Conservation (phyloP, 1,284 basidiomycete genomes). For the Puccinia hordei region DNA sequence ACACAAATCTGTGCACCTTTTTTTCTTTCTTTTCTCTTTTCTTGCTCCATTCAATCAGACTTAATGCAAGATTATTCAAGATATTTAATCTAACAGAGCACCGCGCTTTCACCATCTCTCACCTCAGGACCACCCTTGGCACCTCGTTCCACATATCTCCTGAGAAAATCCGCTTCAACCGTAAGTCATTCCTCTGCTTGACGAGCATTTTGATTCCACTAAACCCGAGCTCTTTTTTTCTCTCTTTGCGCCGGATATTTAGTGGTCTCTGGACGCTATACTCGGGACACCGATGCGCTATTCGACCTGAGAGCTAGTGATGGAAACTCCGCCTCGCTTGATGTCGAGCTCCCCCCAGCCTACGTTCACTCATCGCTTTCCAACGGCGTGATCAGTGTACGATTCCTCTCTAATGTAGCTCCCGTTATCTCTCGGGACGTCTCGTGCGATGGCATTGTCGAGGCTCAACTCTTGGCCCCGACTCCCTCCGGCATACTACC, state of each 20-base stretch:
- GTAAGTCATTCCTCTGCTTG: neutral
- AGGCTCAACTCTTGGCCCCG: neutral
- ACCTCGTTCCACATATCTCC: constrained; percentile 18
- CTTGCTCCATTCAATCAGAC: neutral
- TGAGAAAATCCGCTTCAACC: constrained; percentile 24
- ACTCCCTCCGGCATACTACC: neutral
- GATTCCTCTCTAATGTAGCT: constrained; percentile 16
- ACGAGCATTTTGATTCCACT: neutral
- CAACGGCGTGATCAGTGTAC: constrained; percentile 32
- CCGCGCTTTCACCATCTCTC: constrained; percentile 40
- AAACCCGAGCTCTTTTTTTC: too few relatives aligned
- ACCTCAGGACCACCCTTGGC: constrained; percentile 20
- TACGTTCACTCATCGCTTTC: constrained; percentile 3
- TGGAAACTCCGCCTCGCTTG: constrained; percentile 42
- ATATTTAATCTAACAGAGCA: constrained; percentile 24
- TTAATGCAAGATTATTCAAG: constrained; percentile 22
- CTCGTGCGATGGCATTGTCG: constrained; percentile 4
- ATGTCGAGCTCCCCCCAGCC: constrained; percentile 7
- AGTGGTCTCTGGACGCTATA: constrained; percentile 40
- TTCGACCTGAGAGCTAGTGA: constrained; percentile 42
- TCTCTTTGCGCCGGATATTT: neutral
- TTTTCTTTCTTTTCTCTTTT: neutral
- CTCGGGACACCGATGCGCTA: constrained; percentile 33
- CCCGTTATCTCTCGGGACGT: neutral
- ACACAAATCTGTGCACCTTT: neutral